These are phyloP conservation scores for Candida railenensis DNA, from an alignment of 805 yeast species.

Conservation along the genomic window DNA sequence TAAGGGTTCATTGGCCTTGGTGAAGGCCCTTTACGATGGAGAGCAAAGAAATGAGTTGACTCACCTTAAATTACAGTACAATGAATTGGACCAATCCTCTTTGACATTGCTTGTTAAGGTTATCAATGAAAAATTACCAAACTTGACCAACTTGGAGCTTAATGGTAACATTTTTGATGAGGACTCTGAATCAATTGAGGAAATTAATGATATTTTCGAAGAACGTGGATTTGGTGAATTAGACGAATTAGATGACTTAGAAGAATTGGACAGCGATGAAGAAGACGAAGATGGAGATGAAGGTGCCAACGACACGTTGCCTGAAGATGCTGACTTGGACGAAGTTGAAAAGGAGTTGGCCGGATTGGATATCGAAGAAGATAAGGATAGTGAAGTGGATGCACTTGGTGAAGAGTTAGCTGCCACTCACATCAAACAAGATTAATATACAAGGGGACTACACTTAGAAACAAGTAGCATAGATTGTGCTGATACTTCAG, in stretches of 20 bases:
- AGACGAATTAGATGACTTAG: conserved; percentile 93
- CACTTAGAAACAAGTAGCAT: not conserved
- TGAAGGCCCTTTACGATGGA: conserved; percentile 44
- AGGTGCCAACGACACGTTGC: conserved; percentile 42
- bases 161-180: conserved; percentile 94
- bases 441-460: no score
- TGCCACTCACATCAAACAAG: conserved; percentile 44
- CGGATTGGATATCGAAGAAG: conserved; percentile 41
- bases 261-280: conserved; percentile 72
- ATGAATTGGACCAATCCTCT: conserved; percentile 73
- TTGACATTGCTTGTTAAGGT: conserved; percentile 59
- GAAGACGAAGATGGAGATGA: conserved; percentile 66
- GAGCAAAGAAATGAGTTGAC: conserved; percentile 45
- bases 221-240: conserved; percentile 77
- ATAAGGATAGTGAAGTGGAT: conserved; percentile 48
- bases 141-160: conserved; percentile 68
- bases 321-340: conserved; percentile 51
- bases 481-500: not conserved
- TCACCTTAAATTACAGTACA: conserved; percentile 75
- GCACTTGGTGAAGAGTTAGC: conserved; percentile 59
- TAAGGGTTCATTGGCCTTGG: conserved; percentile 63
- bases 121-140: conserved; percentile 53
- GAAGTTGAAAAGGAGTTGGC: conserved; percentile 55
- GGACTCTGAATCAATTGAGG: conserved; percentile 69
- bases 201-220: conserved; percentile 61